These are phyloP conservation scores for Wakefieldia striispora DNA, from an alignment of 768 basidiomycete genomes.

Conservation along the genomic window DNA sequence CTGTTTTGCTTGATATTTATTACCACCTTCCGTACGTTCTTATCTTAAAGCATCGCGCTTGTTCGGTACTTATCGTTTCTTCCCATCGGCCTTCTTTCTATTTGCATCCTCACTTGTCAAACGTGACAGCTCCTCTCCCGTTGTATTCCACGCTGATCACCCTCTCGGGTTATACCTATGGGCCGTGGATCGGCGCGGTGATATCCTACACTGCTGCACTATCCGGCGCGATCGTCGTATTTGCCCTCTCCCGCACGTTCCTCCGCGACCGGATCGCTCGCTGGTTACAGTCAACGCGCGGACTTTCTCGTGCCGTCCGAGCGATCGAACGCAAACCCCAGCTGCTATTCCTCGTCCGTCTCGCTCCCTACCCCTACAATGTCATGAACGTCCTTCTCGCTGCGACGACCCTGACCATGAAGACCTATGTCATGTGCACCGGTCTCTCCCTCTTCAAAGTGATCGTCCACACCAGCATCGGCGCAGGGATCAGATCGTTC, in stretches of 20 bases:
- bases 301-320: constrained; percentile 76
- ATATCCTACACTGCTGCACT: constrained; percentile 88
- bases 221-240: constrained; percentile 80
- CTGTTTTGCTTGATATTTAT: constrained; percentile 83
- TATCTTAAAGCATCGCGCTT: constrained; percentile 2
- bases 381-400: constrained; percentile 95
- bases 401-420: constrained; percentile 74
- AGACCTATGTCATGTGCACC: constrained; percentile 78
- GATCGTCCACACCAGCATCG: constrained; percentile 86
- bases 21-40: constrained; percentile 78
- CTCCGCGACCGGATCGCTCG: constrained; percentile 68
- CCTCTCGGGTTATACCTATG: constrained; percentile 89
- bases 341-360: constrained; percentile 86
- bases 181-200: constrained; percentile 77
- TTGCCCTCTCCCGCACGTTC: constrained; percentile 71
- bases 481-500: constrained; percentile 84
- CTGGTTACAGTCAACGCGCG: constrained; percentile 68
- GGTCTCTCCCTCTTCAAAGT: constrained; percentile 86
- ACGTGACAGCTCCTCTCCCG: constrained; percentile 71
- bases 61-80: constrained; percentile 9
- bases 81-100: constrained; percentile 5
- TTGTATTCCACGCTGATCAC: constrained; percentile 93
- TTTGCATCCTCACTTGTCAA: constrained; percentile 9
- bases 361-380: constrained; percentile 92
- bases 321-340: constrained; percentile 87